Percentiles rank a stretch among this genome's conserved stretches.
Conservation (phyloP, 805 yeast species). For the Saccharomycopsis fibuligera region DNA sequence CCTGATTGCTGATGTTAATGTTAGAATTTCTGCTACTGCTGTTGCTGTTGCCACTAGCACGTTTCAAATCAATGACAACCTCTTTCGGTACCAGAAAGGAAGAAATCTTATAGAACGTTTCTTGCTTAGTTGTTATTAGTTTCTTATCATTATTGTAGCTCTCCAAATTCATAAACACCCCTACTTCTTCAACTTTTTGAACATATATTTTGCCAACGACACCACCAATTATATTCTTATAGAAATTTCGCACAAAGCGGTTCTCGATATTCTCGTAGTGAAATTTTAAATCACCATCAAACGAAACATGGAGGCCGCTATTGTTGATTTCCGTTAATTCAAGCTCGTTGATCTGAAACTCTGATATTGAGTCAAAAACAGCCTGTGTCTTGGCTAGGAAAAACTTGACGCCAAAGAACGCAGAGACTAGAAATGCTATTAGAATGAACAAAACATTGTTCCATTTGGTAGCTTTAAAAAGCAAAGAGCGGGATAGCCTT, state of each 20-base stretch:
- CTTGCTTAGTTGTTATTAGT: no score
- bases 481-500: no score
- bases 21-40: not conserved
- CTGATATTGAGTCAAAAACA: slow-evolving; percentile 3
- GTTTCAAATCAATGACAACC: not conserved
- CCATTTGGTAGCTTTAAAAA: no score
- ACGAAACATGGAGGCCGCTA: not conserved
- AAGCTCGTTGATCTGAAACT: slow-evolving; percentile 1
- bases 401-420: not conserved
- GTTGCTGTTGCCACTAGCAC: no score
- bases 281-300: slow-evolving; percentile 4
- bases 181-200: not conserved
- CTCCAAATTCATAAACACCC: not conserved
- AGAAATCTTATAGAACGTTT: not conserved
- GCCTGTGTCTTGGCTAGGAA: not conserved
- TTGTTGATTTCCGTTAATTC: slow-evolving; percentile 8
- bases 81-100: not conserved
- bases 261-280: slow-evolving; percentile 4
- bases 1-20: not conserved
- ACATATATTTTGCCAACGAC: not conserved
- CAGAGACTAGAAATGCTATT: not conserved
- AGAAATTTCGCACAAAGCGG: not conserved
- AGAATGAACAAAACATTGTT: not conserved
- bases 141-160: not conserved
- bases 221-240: not conserved